Conservation (phyloP, 1,284 basidiomycete genomes). For the Ustilago xerochloae region DNA sequence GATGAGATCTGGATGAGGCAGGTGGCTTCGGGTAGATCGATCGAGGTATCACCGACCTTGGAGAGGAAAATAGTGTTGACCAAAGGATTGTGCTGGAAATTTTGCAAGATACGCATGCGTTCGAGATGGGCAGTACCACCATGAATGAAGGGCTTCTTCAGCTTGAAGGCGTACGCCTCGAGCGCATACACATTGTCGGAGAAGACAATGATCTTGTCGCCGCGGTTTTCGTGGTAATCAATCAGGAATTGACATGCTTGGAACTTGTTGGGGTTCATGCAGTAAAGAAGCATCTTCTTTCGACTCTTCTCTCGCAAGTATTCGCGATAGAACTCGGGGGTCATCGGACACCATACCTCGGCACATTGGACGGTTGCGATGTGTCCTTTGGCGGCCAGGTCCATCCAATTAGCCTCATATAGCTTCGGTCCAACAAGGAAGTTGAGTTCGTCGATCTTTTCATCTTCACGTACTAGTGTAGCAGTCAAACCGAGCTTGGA, state of each 20-base stretch:
- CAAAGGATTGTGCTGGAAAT: conserved; percentile 91
- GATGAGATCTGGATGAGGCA: conserved; percentile 99
- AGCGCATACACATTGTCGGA: conserved; percentile 98
- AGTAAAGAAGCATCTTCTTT: conserved; percentile 95
- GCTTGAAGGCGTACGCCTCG: conserved; percentile 95
- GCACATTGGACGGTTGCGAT: conserved; percentile 97
- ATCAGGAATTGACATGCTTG: conserved; percentile 99
- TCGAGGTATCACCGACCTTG: conserved; percentile 99
- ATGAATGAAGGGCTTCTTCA: conserved; percentile 95
- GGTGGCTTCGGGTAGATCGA: conserved; percentile 97
- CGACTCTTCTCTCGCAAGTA: conserved; percentile 91
- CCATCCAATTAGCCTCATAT: conserved; percentile 99
- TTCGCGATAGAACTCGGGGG: conserved; percentile 99
- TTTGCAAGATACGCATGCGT: conserved; percentile 91
- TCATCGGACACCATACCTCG: conserved; percentile 99
- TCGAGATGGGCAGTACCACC: conserved; percentile 95
- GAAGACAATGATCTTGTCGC: conserved; percentile 99
- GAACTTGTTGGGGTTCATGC: conserved; percentile 99
- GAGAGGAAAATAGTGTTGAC: conserved; percentile 99
- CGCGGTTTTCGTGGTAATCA: conserved; percentile 95
- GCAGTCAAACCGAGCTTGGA: conserved; percentile 70
- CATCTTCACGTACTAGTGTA: conserved; percentile 97
- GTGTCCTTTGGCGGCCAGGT: conserved; percentile 97
- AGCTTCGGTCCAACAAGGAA: conserved; percentile 99
- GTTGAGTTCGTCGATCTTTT: conserved; percentile 98